A percentile compares a stretch with the other conserved stretches of the same genome.
Conservation (phyloP, 2,329 filamentous ascomycete genomes). For the Aureobasidium pullulans region DNA sequence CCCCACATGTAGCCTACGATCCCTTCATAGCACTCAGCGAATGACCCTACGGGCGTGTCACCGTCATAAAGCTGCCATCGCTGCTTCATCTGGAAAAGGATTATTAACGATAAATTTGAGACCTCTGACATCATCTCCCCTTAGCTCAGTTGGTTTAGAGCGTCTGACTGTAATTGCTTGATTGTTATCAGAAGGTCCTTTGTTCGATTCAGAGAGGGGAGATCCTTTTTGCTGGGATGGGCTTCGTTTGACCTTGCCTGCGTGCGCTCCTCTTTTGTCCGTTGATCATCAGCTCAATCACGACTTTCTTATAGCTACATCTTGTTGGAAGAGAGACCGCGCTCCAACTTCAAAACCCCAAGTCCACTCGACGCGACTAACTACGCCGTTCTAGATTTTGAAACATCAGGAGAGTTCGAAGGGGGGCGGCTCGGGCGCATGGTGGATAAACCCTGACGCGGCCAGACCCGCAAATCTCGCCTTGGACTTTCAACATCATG, state of each 20-base stretch:
- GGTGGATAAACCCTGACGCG: conserved; percentile 10
- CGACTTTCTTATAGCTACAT: too few species aligned
- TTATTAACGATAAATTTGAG: neutral
- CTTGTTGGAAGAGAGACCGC: too few species aligned
- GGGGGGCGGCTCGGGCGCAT: conserved; percentile 7
- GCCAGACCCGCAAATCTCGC: conserved; percentile 11
- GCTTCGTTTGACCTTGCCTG: too few species aligned
- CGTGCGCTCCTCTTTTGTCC: too few species aligned
- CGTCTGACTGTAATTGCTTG: conserved; percentile 11
- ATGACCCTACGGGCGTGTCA: too few species aligned
- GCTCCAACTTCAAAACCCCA: too few species aligned
- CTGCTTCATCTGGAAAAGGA: too few species aligned
- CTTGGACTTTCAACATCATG: conserved; percentile 1
- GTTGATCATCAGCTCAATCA: too few species aligned
- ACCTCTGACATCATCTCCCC: neutral
- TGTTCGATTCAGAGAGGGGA: conserved; percentile 13
- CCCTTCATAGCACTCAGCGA: too few species aligned
- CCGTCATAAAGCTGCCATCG: too few species aligned
- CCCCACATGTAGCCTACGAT: too few species aligned
- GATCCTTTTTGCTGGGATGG: neutral
- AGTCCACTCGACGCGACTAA: neutral
- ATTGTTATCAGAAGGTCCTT: conserved; percentile 13
- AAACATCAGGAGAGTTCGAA: conserved; percentile 1
- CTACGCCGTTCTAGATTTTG: neutral
- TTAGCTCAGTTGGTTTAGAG: conserved; percentile 14